These are phyloP conservation scores for Tagetes erecta DNA, from an alignment of 129 eudicot species.

Conservation along the genomic window DNA sequence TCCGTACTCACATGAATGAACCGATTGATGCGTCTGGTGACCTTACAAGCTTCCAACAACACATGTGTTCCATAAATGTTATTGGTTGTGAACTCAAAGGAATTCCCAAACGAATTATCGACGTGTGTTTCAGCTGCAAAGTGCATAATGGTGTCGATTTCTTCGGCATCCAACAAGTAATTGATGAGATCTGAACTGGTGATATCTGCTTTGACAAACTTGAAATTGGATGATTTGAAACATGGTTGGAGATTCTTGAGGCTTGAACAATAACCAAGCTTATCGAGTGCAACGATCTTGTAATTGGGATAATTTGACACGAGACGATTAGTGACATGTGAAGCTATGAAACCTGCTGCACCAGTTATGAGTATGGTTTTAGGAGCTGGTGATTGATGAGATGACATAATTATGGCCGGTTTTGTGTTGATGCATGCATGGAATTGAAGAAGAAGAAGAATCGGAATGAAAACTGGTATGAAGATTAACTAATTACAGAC, in stretches of 20 bases:
- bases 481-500: conserved; percentile 12
- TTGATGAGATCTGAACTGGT: conserved; percentile 52
- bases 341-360: conserved; percentile 63
- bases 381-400: conserved; percentile 27
- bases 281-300: conserved; percentile 51
- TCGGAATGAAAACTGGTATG: conserved; percentile 12
- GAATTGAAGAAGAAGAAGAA: background rate
- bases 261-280: conserved; percentile 53
- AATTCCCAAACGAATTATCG: conserved; percentile 54
- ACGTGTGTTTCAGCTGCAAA: conserved; percentile 66
- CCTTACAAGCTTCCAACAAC: conserved; percentile 58
- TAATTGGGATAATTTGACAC: conserved; percentile 41
- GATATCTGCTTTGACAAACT: conserved; percentile 54
- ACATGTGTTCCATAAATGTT: conserved; percentile 55
- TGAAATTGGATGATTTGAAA: conserved; percentile 43
- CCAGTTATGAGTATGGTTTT: conserved; percentile 57
- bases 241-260: conserved; percentile 49
- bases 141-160: conserved; percentile 56
- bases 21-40: conserved; percentile 30
- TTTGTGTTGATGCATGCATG: background rate
- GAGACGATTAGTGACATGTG: conserved; percentile 52
- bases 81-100: conserved; percentile 53
- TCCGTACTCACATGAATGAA: conserved; percentile 66
- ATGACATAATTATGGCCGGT: conserved; percentile 25
- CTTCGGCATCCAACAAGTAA: conserved; percentile 37